These are phyloP conservation scores for Vanrija sp. DNA, from an alignment of 1,284 basidiomycete species.

Conservation along the genomic window DNA sequence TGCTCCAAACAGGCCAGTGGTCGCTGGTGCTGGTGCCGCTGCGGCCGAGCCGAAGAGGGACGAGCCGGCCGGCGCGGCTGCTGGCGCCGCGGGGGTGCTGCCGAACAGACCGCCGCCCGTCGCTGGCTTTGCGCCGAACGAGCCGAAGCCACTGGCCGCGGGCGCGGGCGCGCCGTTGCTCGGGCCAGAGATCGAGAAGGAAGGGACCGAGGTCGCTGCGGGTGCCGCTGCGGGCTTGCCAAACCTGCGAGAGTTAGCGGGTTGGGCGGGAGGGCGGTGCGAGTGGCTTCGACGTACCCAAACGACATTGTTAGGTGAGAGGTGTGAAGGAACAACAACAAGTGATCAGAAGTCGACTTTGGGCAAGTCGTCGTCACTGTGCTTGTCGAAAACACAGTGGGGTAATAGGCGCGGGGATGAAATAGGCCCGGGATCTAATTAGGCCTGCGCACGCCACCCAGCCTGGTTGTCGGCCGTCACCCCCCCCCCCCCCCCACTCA, in stretches of 20 bases:
- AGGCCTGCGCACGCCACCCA: neutral
- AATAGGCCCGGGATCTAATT: neutral
- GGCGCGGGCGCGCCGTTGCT: slow-evolving; percentile 6
- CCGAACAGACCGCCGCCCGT: slow-evolving; percentile 11
- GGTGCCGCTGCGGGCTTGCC: neutral
- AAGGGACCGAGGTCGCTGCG: neutral
- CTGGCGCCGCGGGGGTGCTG: neutral
- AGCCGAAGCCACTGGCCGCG: slow-evolving; percentile 22
- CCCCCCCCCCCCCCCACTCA: too few species aligned
- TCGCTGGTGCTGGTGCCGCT: slow-evolving; percentile 10
- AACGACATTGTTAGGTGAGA: neutral
- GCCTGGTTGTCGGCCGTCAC: too few species aligned
- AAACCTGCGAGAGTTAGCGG: neutral
- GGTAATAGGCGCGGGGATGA: neutral
- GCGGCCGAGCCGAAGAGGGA: slow-evolving; percentile 9
- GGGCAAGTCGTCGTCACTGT: too few species aligned
- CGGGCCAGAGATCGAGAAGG: neutral
- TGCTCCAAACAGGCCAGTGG: neutral
- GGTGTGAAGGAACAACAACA: neutral
- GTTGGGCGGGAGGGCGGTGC: neutral
- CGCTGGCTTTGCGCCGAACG: slow-evolving; percentile 22
- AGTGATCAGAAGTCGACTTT: neutral
- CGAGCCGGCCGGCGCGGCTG: neutral
- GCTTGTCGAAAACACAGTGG: too few species aligned
- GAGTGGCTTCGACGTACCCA: neutral